Conservation (phyloP, 208 protist genomes). For the Herpetomonas samuelpessoai region DNA sequence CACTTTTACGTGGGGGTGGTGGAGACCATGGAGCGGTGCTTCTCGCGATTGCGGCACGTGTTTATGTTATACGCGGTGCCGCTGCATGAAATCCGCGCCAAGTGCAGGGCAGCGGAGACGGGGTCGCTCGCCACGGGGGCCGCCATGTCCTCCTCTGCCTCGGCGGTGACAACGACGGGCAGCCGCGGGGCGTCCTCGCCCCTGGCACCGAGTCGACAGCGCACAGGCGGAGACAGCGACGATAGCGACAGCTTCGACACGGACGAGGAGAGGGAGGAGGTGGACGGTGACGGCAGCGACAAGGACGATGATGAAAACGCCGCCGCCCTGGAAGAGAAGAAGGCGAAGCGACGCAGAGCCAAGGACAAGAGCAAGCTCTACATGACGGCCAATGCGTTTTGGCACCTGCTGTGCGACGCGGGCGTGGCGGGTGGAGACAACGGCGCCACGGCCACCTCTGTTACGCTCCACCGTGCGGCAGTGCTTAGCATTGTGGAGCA, state of each 20-base stretch:
- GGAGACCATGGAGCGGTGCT: constrained; percentile 40
- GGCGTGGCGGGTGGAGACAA: constrained; percentile 23
- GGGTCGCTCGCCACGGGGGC: not conserved
- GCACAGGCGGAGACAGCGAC: no score
- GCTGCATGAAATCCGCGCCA: constrained; percentile 5
- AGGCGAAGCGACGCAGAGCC: not conserved
- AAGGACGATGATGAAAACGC: not conserved
- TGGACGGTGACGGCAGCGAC: not conserved
- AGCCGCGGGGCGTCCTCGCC: no score
- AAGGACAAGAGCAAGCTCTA: constrained; percentile 11
- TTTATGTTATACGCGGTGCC: constrained; percentile 50
- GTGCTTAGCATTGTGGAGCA: constrained; percentile 64
- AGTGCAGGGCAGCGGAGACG: not conserved
- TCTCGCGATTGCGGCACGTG: constrained; percentile 40
- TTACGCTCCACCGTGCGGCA: constrained; percentile 52
- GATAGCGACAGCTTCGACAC: not conserved
- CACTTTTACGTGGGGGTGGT: constrained; percentile 52
- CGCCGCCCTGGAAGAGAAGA: not conserved
- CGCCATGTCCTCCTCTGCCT: no score
- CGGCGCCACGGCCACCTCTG: not conserved
- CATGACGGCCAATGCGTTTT: constrained; percentile 53
- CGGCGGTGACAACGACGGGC: no score
- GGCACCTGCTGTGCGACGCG: constrained; percentile 50
- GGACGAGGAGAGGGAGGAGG: not conserved
- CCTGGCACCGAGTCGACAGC: no score